phyloP scores from a whole-genome alignment of 73 alveolate species.

The Paramecium sonneborni region DNA sequence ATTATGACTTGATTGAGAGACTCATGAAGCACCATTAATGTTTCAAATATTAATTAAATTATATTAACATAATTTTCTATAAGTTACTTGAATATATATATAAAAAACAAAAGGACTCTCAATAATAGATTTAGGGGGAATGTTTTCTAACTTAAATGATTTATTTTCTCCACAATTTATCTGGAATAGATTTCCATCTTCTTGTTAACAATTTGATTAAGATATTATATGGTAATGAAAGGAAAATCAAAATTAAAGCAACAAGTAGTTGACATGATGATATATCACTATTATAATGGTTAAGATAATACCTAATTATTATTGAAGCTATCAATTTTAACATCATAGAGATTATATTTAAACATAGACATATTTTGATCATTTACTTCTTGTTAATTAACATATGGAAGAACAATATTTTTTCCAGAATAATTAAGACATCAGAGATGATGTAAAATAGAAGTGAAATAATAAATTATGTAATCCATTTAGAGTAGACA shows the following conservation, averaged over 20 bases:
- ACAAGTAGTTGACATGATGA: background rate
- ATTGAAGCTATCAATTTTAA: background rate
- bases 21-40: background rate
- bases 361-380: background rate
- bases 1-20: background rate
- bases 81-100: background rate
- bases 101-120: background rate
- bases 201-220: background rate
- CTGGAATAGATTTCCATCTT: conserved; percentile 9
- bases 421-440: background rate
- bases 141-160: background rate
- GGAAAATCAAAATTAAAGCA: background rate
- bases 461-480: background rate
- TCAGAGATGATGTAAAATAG: background rate
- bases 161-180: background rate
- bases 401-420: background rate
- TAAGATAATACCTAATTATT: background rate
- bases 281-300: background rate
- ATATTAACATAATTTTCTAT: background rate
- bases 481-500: background rate
- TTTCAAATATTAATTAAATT: background rate
- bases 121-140: background rate
- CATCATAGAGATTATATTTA: background rate
- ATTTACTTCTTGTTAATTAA: background rate
- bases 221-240: background rate